Evolutionary conservation across 768 basidiomycete genomes (phyloP).

Genomic region (Vararia minispora): DNA sequence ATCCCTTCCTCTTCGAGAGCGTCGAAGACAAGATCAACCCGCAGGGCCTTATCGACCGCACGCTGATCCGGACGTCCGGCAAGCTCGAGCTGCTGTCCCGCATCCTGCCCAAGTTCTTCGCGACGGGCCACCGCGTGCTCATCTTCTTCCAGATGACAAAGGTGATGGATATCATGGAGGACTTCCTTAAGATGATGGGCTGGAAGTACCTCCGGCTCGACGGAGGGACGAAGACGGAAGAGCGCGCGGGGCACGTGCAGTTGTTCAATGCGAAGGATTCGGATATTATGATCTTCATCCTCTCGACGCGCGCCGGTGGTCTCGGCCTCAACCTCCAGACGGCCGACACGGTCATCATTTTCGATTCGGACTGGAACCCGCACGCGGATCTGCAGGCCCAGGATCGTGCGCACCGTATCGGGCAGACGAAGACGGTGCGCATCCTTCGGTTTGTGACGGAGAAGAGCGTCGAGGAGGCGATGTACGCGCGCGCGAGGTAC

Average conservation of each 20-base stretch:
- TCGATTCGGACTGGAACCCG: constrained; percentile 87
- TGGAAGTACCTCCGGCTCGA: constrained; percentile 90
- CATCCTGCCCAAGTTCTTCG: constrained; percentile 90
- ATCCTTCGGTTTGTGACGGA: constrained; percentile 96
- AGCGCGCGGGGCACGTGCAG: constrained; percentile 79
- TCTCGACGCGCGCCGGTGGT: constrained; percentile 90
- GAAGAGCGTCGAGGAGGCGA: constrained; percentile 97
- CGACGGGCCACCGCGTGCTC: constrained; percentile 85
- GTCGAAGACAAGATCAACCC: constrained; percentile 94
- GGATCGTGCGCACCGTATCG: constrained; percentile 99
- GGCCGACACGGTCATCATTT: constrained; percentile 89
- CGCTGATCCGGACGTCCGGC: constrained; percentile 76
- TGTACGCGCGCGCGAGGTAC: constrained; percentile 88
- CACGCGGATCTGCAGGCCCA: constrained; percentile 99
- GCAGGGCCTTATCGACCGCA: constrained; percentile 69
- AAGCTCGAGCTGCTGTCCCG: constrained; percentile 90
- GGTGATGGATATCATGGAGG: constrained; percentile 98
- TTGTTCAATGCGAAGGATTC: constrained; percentile 85
- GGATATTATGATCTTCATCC: constrained; percentile 83
- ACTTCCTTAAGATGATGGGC: constrained; percentile 80
- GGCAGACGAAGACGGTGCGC: constrained; percentile 95
- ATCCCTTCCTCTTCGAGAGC: constrained; percentile 92
- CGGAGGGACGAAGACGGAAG: constrained; percentile 93
- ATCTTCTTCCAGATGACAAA: constrained; percentile 99
- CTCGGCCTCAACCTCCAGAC: constrained; percentile 86